Evolutionary conservation across 139 green algal genomes (phyloP), one percentile per base, ranked within the genome.

Genomic region (Marvania coccoides): DNA sequence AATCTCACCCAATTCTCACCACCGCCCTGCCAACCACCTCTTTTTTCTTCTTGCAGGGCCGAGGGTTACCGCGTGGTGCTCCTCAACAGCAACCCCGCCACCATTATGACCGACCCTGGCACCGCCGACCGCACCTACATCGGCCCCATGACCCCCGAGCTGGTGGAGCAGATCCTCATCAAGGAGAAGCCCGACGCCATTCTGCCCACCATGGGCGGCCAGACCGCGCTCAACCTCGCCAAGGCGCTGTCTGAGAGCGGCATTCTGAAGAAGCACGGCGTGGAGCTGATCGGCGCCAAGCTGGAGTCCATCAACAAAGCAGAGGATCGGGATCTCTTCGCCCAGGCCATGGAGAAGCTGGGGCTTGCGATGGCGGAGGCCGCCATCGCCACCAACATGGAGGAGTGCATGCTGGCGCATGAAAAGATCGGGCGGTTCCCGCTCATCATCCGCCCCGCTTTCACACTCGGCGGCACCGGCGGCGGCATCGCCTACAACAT

Each of bases 231-330:
- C 24, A 99, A 99, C 83, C 75, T 98, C 31, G 93, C 94, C 29
- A 96, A 96, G 76, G 82, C 70, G 3, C 80, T 99, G 42, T 85
- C 90, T 3, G 93, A 98, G 87, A 31, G 30, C 15, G 89, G 90
- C 69, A 86, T 95, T 37, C 77, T 97, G 61, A 81, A 92, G 61
- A 95, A 96, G 81, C 91, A 95, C 65, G 69, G 69, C 48, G 87
- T 98, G 24, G 94, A 99, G 84, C 90, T 99, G 26, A 98, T 99
- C 58, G 94, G 94, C 45, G 94, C 94, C 34, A 99, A 99, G 87
- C 88, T 99, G 73, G 89, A 89, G 12, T 93, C 90, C 35, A 99
- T 99, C 79, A 92, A 98, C 79, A 88, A 92, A 14, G 92, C 92
- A 30, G 94, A 98, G 81, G 94, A 99, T 78, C 80, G 94, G 28